phyloP scores from a whole-genome alignment of 805 yeast species.

The Teunomyces lycoperdinae region DNA sequence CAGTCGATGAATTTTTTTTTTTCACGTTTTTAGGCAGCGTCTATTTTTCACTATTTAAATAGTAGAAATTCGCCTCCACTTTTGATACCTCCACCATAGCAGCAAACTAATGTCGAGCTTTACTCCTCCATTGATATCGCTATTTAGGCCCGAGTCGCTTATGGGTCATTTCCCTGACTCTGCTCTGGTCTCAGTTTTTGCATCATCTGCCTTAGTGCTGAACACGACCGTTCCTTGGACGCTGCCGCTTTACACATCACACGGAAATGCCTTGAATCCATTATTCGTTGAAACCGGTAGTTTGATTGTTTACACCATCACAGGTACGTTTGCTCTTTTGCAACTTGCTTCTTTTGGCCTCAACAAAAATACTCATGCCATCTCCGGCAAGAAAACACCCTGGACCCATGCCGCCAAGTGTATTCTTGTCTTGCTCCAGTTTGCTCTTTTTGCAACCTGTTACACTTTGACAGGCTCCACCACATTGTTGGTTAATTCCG shows the following conservation, averaged over 20 bases:
- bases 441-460: slow-evolving; percentile 11
- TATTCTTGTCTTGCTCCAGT: slow-evolving; percentile 12
- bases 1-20: too few relatives aligned
- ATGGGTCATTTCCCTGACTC: background rate
- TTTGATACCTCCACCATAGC: background rate
- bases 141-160: background rate
- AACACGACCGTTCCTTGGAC: slow-evolving; percentile 6
- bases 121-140: background rate
- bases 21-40: too few relatives aligned
- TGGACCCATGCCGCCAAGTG: slow-evolving; percentile 10
- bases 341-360: slow-evolving; percentile 10
- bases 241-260: slow-evolving; percentile 19
- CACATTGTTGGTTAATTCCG: slow-evolving; percentile 7
- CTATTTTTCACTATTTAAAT: background rate
- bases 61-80: background rate
- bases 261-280: slow-evolving; percentile 22
- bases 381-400: slow-evolving; percentile 7
- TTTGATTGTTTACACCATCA: slow-evolving; percentile 7
- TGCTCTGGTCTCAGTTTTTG: background rate
- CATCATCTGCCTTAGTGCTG: background rate
- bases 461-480: slow-evolving; percentile 3
- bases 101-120: background rate
- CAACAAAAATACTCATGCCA: background rate
- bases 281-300: slow-evolving; percentile 16
- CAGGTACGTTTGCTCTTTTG: slow-evolving; percentile 12